These are phyloP conservation scores for Xanthoconium stramineum DNA, from an alignment of 768 basidiomycete genomes.

Conservation along the genomic window DNA sequence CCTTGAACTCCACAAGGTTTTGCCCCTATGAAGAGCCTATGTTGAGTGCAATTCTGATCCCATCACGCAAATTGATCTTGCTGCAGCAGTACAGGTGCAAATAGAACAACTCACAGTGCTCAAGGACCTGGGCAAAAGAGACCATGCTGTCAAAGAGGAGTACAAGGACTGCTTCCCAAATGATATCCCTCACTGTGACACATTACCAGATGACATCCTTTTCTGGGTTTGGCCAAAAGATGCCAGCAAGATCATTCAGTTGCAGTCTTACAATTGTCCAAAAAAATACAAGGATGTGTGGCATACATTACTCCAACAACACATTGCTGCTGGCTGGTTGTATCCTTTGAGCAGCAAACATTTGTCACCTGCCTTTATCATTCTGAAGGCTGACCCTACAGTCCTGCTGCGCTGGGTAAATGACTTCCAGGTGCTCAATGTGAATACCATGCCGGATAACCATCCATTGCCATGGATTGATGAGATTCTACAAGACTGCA, in stretches of 20 bases:
- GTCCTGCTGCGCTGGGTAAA: background rate
- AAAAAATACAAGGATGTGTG: constrained; percentile 34
- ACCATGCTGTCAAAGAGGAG: background rate
- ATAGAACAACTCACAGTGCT: background rate
- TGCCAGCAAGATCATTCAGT: background rate
- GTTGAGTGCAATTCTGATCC: background rate
- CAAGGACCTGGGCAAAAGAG: background rate
- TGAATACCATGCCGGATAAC: background rate
- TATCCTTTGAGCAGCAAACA: constrained; percentile 24
- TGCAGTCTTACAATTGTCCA: constrained; percentile 30
- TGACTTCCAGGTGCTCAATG: constrained; percentile 15
- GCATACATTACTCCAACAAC: constrained; percentile 31
- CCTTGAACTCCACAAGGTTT: background rate
- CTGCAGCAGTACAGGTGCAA: background rate
- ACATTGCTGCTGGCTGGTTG: constrained; percentile 33
- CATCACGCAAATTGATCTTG: background rate
- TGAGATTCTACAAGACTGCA: constrained; percentile 21
- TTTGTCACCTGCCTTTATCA: constrained; percentile 37
- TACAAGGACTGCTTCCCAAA: constrained; percentile 24
- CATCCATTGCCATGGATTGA: constrained; percentile 20
- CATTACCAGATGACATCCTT: constrained; percentile 20
- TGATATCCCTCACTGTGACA: constrained; percentile 22
- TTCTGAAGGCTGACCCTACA: constrained; percentile 31
- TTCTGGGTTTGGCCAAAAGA: constrained; percentile 29
- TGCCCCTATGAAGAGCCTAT: background rate